Conservation (phyloP, 805 yeast genomes). For the Cephaloascus albidus region DNA sequence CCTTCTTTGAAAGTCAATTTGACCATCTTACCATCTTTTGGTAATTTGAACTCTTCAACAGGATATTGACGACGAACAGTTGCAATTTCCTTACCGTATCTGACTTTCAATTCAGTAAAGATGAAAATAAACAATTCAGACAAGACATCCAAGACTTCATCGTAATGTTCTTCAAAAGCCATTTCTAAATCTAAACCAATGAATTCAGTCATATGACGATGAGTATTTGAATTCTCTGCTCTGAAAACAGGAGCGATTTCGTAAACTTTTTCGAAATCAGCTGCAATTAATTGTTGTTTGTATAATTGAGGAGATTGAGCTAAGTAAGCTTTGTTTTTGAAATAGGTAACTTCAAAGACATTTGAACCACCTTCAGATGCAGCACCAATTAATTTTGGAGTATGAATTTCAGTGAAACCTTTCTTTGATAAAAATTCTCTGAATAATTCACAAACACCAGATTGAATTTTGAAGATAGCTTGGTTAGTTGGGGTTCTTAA, state of each 20-base stretch:
- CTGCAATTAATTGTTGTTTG: constrained; percentile 96
- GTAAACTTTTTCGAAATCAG: constrained; percentile 93
- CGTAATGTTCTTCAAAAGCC: constrained; percentile 97
- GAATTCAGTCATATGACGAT: constrained; percentile 98
- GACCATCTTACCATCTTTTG: constrained; percentile 90
- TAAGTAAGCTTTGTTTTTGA: constrained; percentile 84
- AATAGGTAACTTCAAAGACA: constrained; percentile 88
- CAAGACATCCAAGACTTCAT: constrained; percentile 65
- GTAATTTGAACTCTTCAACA: constrained; percentile 93
- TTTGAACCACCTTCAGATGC: constrained; percentile 98
- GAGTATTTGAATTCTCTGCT: constrained; percentile 98
- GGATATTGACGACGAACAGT: constrained; percentile 91
- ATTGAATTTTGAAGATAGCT: constrained; percentile 89
- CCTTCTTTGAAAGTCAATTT: constrained; percentile 87
- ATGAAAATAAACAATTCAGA: constrained; percentile 79
- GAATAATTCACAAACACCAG: constrained; percentile 82
- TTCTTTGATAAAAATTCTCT: constrained; percentile 69
- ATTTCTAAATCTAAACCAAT: constrained; percentile 96
- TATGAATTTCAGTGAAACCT: constrained; percentile 85
- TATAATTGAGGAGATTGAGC: constrained; percentile 98
- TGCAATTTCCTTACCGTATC: constrained; percentile 80
- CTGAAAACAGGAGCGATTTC: constrained; percentile 98
- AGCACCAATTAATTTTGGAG: constrained; percentile 92
- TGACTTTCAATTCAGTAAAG: constrained; percentile 70
- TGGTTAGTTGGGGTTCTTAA: constrained; percentile 95